Percentiles rank a stretch among this genome's conserved stretches.
Evolutionary conservation across 495 filamentous ascomycete species (phyloP).

Genomic region (Penicillium ucsense): DNA sequence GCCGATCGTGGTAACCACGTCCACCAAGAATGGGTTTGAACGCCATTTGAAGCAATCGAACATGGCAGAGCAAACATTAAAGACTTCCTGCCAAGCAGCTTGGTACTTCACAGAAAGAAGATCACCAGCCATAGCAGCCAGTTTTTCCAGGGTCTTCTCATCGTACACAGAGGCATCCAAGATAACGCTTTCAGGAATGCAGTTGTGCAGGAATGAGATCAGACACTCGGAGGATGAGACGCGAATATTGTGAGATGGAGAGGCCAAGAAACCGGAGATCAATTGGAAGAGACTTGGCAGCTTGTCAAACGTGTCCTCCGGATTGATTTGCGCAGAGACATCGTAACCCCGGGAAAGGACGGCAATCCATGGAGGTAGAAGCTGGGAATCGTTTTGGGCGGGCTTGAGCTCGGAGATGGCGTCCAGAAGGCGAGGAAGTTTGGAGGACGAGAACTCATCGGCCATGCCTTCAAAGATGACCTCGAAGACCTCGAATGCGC

Average conservation of each 20-base stretch:
- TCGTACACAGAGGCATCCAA: slow-evolving; percentile 82
- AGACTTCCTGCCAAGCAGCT: slow-evolving; percentile 89
- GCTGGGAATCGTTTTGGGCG: slow-evolving; percentile 79
- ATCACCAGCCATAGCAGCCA: slow-evolving; percentile 56
- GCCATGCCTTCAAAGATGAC: slow-evolving; percentile 87
- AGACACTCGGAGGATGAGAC: slow-evolving; percentile 90
- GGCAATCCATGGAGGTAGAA: slow-evolving; percentile 92
- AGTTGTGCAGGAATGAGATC: slow-evolving; percentile 82
- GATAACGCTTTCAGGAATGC: slow-evolving; percentile 68
- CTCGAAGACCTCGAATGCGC: slow-evolving; percentile 94
- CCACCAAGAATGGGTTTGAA: slow-evolving; percentile 61
- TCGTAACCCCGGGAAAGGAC: slow-evolving; percentile 91
- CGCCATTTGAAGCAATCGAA: slow-evolving; percentile 84
- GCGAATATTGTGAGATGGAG: slow-evolving; percentile 82
- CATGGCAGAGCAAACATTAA: slow-evolving; percentile 77
- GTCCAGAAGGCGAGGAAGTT: slow-evolving; percentile 79
- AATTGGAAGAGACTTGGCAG: slow-evolving; percentile 70
- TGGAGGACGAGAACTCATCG: slow-evolving; percentile 73
- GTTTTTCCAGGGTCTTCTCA: slow-evolving; percentile 69
- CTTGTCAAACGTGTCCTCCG: slow-evolving; percentile 81
- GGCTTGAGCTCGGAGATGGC: slow-evolving; percentile 82
- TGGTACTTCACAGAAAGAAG: slow-evolving; percentile 86
- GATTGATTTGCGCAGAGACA: slow-evolving; percentile 75
- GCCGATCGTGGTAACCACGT: slow-evolving; percentile 67
- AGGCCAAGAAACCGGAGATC: slow-evolving; percentile 70